These are phyloP conservation scores for Macrotyloma uniflorum DNA, from an alignment of 306 rosid genomes.

Conservation along the genomic window DNA sequence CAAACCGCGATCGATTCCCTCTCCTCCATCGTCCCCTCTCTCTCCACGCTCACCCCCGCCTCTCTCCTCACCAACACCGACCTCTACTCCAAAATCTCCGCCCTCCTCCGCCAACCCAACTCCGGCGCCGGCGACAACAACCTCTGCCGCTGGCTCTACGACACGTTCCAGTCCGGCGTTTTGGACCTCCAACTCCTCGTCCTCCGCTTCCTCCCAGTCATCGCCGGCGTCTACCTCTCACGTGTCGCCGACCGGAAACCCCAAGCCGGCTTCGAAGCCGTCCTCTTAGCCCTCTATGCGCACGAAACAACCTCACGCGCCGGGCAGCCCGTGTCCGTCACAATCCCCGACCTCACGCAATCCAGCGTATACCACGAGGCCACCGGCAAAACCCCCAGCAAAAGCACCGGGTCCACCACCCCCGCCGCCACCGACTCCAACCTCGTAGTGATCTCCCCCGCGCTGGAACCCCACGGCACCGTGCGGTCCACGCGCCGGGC, in stretches of 20 bases:
- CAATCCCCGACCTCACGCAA: conserved; percentile 61
- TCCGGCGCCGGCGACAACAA: conserved; percentile 78
- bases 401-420: conserved; percentile 34
- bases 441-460: conserved; percentile 49
- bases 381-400: neutral
- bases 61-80: conserved; percentile 35
- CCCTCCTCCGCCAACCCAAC: conserved; percentile 66
- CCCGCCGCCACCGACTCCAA: conserved; percentile 46
- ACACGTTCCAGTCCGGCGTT: conserved; percentile 70
- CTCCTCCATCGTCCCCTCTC: conserved; percentile 55
- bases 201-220: conserved; percentile 70
- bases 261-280: conserved; percentile 81
- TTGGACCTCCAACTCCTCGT: conserved; percentile 65
- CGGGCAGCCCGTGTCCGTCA: conserved; percentile 57
- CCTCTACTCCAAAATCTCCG: conserved; percentile 48
- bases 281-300: conserved; percentile 72
- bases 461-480: conserved; percentile 72
- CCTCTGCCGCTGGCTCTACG: conserved; percentile 91
- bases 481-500: conserved; percentile 71
- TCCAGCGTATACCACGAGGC: conserved; percentile 71
- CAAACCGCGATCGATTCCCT: conserved; percentile 56
- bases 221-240: conserved; percentile 70
- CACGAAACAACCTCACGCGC: conserved; percentile 67
- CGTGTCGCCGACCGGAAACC: conserved; percentile 55
- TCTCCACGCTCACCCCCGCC: conserved; percentile 30